Evolutionary conservation across 306 rosid species (phyloP).

Genomic region (Astragalus glycyphyllos): DNA sequence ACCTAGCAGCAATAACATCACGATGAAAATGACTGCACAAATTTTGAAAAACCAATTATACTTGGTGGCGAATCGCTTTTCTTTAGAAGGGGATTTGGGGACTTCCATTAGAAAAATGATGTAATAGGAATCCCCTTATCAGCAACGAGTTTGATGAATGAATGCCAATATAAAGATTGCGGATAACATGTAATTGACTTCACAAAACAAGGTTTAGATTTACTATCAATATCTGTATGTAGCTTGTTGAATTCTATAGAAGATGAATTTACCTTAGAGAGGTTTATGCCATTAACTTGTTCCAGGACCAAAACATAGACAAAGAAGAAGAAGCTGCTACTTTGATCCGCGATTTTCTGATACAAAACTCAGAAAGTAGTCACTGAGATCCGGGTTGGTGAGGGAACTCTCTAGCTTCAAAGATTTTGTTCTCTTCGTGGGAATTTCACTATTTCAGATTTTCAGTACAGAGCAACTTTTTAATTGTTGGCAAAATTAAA

Average conservation of each 20-base stretch:
- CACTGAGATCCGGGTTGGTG: not conserved
- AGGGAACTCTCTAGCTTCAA: not conserved
- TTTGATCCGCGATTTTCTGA: slow-evolving; percentile 35
- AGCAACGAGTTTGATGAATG: not conserved
- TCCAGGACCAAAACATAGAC: not conserved
- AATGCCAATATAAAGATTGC: not conserved
- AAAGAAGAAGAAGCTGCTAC: not conserved
- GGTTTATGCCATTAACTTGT: not conserved
- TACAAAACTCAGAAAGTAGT: not conserved
- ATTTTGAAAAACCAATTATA: slow-evolving; percentile 43
- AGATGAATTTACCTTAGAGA: slow-evolving; percentile 33
- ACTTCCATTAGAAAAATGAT: slow-evolving; percentile 57
- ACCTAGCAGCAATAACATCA: slow-evolving; percentile 53
- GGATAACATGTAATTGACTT: not conserved
- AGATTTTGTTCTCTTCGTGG: not conserved
- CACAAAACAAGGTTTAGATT: slow-evolving; percentile 15
- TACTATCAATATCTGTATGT: not conserved
- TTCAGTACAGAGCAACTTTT: no score
- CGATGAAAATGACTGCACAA: slow-evolving; percentile 38
- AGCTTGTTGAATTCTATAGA: not conserved
- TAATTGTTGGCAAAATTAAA: no score
- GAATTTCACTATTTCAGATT: not conserved
- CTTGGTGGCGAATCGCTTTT: slow-evolving; percentile 50
- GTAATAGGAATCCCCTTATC: slow-evolving; percentile 31
- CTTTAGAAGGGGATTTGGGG: slow-evolving; percentile 73